Evolutionary conservation across 139 green algal genomes (phyloP).

Genomic region (Chlorella ohadii): DNA sequence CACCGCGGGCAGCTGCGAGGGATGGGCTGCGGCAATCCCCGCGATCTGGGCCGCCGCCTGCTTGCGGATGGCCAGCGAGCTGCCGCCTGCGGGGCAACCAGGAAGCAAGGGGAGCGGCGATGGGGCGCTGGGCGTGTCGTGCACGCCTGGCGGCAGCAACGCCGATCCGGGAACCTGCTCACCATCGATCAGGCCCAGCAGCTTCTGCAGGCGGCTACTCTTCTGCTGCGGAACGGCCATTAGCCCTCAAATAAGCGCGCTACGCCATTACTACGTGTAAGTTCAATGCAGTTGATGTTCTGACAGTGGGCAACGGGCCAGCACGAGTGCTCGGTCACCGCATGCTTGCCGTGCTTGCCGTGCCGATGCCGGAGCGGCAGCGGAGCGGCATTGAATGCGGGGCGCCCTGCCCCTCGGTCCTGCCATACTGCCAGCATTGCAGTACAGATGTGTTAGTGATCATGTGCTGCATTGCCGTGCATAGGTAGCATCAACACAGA

Average conservation of each 20-base stretch:
- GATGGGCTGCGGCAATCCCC: conserved; percentile 76
- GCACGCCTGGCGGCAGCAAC: background rate
- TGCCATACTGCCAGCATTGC: too few species aligned
- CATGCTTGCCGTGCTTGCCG: too few species aligned
- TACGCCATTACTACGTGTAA: background rate
- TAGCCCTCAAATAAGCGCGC: too few species aligned
- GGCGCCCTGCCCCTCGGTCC: too few species aligned
- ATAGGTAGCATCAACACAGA: too few species aligned
- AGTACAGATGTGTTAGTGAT: too few species aligned
- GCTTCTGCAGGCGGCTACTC: conserved; percentile 29
- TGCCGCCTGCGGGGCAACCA: conserved; percentile 65
- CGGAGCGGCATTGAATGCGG: too few species aligned
- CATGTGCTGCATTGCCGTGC: too few species aligned
- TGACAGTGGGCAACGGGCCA: too few species aligned
- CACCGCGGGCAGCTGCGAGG: conserved; percentile 77
- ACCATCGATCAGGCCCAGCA: conserved; percentile 35
- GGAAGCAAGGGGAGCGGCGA: background rate
- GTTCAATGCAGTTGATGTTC: too few species aligned
- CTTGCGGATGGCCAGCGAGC: conserved; percentile 68
- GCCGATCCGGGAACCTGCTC: background rate
- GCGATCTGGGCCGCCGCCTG: conserved; percentile 85
- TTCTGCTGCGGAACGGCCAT: background rate
- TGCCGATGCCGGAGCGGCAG: too few species aligned
- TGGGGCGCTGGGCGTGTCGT: background rate
- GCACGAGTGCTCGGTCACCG: too few species aligned